These are phyloP conservation scores for Spathaspora sp. DNA, from an alignment of 805 yeast genomes.

Conservation along the genomic window DNA sequence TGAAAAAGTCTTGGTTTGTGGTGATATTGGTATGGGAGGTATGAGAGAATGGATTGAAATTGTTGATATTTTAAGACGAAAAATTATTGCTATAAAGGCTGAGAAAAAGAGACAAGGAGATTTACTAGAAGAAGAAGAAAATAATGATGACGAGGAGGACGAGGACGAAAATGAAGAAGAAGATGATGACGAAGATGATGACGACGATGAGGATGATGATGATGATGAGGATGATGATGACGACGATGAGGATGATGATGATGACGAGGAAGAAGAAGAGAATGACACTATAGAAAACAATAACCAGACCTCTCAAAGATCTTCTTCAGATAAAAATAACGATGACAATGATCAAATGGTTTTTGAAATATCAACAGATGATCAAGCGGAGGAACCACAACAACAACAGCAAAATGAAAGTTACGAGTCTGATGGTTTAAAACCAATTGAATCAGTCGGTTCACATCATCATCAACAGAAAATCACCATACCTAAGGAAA, in stretches of 20 bases:
- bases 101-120: constrained; percentile 26
- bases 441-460: neutral
- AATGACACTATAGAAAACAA: neutral
- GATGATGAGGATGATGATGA: constrained; percentile 36
- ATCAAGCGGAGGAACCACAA: constrained; percentile 4
- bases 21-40: constrained; percentile 49
- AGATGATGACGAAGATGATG: constrained; percentile 36
- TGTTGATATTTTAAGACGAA: constrained; percentile 39
- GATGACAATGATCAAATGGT: constrained; percentile 16
- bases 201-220: constrained; percentile 26
- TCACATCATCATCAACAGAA: constrained; percentile 8
- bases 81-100: constrained; percentile 24
- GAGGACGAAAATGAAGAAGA: constrained; percentile 37
- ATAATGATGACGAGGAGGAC: constrained; percentile 34
- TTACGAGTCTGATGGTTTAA: neutral
- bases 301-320: neutral
- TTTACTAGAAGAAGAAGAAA: constrained; percentile 33
- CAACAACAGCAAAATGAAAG: neutral
- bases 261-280: constrained; percentile 10
- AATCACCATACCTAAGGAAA: constrained; percentile 12
- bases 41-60: constrained; percentile 47
- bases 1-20: constrained; percentile 44
- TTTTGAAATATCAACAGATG: constrained; percentile 17
- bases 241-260: constrained; percentile 24
- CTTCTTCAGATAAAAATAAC: neutral